Evolutionary conservation across 2,329 filamentous ascomycete genomes (phyloP), one percentile per base, ranked within the genome.

Genomic region (Colletotrichum cuscutae): DNA sequence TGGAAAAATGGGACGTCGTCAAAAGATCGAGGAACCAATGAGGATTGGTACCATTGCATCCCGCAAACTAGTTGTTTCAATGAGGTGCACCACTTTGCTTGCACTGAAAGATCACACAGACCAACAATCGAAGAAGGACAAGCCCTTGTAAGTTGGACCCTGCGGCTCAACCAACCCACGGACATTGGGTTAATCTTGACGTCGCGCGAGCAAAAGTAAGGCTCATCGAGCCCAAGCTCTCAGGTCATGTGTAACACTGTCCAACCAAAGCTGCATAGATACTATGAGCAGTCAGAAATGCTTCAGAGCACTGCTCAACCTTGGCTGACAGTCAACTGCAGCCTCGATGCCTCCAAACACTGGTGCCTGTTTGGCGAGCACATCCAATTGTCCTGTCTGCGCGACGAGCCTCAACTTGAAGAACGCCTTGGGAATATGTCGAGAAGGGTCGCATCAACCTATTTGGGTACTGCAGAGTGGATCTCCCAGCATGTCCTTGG

Each of bases 111-210:
- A 49, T 49, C 8, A 49, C 42, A 22, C 42, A 49, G 42, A 49
- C 42, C 42, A 49, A 49, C 42, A 49, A 5, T 22, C 42, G 42
- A 49, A 49, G 19, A 22, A 4, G n/a, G 42, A 22, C 7, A 4
- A 53, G 37, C 30, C 60, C 52, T 53, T 12, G 60, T 24, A 52
- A 37, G 61, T n/a, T 49, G 12, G 53, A 37, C 60, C 11, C 13
- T 66, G 62, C 28, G 61, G 68, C 42, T 70, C 68, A 60, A 66
- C 7, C 54, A 42, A 56, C 5, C 24, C 62, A 70, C 61, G 5
- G 61, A 37, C 30, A 46, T 64, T 24, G 32, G 19, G 22, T 46
- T 35, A 60, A 52, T 60, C 19, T 54, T 12, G 32, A 60, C 68
- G 30, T 65, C 42, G 26, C 3, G n/a, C 37, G 22, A 3, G 2